Conservation (phyloP, 1,284 basidiomycete species). For the Boletellus deceptivus region DNA sequence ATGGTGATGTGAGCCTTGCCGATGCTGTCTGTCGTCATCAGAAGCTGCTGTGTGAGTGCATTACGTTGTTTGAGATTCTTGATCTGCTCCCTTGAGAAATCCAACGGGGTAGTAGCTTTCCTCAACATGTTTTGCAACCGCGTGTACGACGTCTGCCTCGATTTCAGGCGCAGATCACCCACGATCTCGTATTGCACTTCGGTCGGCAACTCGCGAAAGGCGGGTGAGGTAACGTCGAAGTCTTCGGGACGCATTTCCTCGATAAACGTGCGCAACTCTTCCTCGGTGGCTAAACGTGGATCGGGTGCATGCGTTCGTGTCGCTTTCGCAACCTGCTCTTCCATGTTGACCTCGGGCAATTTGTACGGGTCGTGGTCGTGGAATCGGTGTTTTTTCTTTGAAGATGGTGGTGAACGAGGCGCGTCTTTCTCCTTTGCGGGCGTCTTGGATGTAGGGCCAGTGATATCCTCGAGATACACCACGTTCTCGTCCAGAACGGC, state of each 20-base stretch:
- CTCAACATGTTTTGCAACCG: constrained; percentile 90
- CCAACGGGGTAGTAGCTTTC: constrained; percentile 79
- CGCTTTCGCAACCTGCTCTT: constrained; percentile 57
- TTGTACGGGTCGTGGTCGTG: constrained; percentile 82
- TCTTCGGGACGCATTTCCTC: constrained; percentile 92
- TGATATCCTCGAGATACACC: constrained; percentile 86
- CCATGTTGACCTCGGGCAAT: constrained; percentile 72
- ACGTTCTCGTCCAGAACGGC: constrained; percentile 61
- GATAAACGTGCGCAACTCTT: constrained; percentile 86
- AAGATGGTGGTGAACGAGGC: constrained; percentile 46
- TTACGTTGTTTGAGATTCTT: constrained; percentile 89
- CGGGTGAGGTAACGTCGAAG: constrained; percentile 83
- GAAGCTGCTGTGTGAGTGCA: constrained; percentile 89
- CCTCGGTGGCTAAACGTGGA: constrained; percentile 90
- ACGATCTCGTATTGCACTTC: constrained; percentile 99
- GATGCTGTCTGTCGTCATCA: constrained; percentile 91
- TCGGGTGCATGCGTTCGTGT: constrained; percentile 67
- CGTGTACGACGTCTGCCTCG: constrained; percentile 89
- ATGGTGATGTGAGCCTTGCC: constrained; percentile 88
- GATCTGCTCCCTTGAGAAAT: constrained; percentile 96
- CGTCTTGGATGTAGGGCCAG: constrained; percentile 53
- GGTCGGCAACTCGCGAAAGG: constrained; percentile 91
- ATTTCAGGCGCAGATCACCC: constrained; percentile 91
- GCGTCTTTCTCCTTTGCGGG: constrained; percentile 42
- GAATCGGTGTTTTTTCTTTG: constrained; percentile 57